Percentiles rank a stretch among this genome's conserved stretches.
Evolutionary conservation across 2,329 filamentous ascomycete genomes (phyloP).

Genomic region (Sarocladiaceae sp.): DNA sequence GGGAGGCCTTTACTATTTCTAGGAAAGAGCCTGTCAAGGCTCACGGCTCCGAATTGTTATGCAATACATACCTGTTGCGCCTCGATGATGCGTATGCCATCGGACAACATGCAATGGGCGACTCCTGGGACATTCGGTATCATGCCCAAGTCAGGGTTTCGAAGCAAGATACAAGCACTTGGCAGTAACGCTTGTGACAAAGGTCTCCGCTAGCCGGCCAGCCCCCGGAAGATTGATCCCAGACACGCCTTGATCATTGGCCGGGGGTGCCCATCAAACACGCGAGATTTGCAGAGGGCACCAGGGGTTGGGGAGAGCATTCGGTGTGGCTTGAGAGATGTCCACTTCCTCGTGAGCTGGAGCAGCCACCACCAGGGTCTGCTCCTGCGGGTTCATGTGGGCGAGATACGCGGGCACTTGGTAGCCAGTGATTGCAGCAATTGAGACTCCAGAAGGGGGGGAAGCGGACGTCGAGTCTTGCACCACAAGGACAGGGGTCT

Average conservation of each 20-base stretch:
- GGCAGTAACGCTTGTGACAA: constrained; percentile 7
- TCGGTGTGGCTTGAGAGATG: constrained; percentile 3
- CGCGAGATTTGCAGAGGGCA: constrained; percentile 7
- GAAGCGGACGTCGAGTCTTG: not conserved
- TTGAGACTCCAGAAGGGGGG: not conserved
- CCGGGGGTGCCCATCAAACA: constrained; percentile 2
- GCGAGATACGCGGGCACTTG: constrained; percentile 5
- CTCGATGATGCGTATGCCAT: too few relatives aligned
- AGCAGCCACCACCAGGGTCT: constrained; percentile 1
- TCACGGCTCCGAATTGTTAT: too few relatives aligned
- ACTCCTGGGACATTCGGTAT: not conserved
- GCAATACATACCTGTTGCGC: too few relatives aligned
- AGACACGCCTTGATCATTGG: not conserved
- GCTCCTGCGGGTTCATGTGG: constrained; percentile 8
- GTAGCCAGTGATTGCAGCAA: constrained; percentile 1
- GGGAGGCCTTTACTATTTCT: too few relatives aligned
- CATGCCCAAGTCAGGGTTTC: not conserved
- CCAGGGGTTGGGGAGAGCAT: not conserved
- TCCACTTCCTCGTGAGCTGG: not conserved
- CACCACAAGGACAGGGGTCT: not conserved
- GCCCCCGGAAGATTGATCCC: constrained; percentile 7
- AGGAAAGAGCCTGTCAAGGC: too few relatives aligned
- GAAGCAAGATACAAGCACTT: not conserved
- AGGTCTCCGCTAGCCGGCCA: constrained; percentile 7
- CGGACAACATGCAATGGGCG: too few relatives aligned